Evolutionary conservation across 2,329 filamentous ascomycete genomes (phyloP).

Genomic region (Blastomyces silverae): DNA sequence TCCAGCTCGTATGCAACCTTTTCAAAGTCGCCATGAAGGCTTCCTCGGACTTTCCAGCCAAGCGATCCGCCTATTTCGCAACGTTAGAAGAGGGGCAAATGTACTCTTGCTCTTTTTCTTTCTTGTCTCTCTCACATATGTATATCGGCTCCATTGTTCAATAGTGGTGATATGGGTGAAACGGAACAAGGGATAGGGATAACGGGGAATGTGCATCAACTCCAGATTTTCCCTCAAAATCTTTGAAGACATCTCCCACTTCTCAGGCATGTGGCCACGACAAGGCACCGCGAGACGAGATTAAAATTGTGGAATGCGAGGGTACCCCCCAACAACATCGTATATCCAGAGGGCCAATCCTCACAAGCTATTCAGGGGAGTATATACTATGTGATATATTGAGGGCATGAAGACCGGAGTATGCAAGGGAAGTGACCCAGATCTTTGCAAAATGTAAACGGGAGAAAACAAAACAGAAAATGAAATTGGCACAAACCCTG

Average conservation of each 20-base stretch:
- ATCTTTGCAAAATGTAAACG: neutral
- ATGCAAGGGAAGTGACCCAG: neutral
- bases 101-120: neutral
- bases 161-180: neutral
- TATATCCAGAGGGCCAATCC: neutral
- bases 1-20: slow-evolving; percentile 57
- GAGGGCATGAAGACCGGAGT: neutral
- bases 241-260: neutral
- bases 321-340: neutral
- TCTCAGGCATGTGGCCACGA: neutral
- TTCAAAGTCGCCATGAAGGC: slow-evolving; percentile 53
- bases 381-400: neutral
- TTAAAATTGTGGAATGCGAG: neutral
- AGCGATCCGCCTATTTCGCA: slow-evolving; percentile 49
- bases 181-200: neutral
- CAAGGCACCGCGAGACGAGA: neutral
- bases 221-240: neutral
- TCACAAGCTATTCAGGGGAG: neutral
- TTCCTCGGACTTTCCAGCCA: slow-evolving; percentile 57
- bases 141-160: neutral
- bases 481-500: slow-evolving; percentile 36
- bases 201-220: neutral
- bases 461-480: slow-evolving; percentile 14
- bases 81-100: neutral
- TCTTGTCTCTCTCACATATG: neutral